A percentile compares a stretch with the other conserved stretches of the same genome.
These are phyloP conservation scores for Wickerhamomyces bovis DNA, from an alignment of 805 yeast genomes.

Conservation along the genomic window DNA sequence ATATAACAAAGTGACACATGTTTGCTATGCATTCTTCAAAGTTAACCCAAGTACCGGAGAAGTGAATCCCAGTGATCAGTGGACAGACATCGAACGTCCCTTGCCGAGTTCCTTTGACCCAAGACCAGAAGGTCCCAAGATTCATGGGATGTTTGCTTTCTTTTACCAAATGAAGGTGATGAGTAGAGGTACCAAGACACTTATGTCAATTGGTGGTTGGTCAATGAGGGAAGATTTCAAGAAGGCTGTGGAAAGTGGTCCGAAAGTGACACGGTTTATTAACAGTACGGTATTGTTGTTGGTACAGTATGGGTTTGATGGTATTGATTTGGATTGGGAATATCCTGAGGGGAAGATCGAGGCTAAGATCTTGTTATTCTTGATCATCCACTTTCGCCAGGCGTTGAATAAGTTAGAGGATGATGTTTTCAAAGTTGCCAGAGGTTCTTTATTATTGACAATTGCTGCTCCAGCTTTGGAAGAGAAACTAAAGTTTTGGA, in stretches of 20 bases:
- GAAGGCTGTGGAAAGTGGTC: slow-evolving; percentile 32
- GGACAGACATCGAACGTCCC: slow-evolving; percentile 54
- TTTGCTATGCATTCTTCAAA: slow-evolving; percentile 73
- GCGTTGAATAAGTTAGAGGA: slow-evolving; percentile 1
- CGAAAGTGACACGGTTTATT: slow-evolving; percentile 41
- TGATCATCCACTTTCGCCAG: background rate
- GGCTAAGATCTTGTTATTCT: slow-evolving; percentile 23
- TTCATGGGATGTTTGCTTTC: slow-evolving; percentile 44
- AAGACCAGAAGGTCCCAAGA: slow-evolving; percentile 13
- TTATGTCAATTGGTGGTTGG: slow-evolving; percentile 87
- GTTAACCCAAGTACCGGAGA: slow-evolving; percentile 50
- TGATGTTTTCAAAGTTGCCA: slow-evolving; percentile 10
- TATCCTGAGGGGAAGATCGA: slow-evolving; percentile 53
- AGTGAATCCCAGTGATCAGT: slow-evolving; percentile 50
- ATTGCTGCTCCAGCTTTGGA: slow-evolving; percentile 71
- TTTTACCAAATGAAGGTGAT: slow-evolving; percentile 39
- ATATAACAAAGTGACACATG: slow-evolving; percentile 47
- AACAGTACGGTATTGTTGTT: slow-evolving; percentile 42
- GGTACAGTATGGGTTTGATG: slow-evolving; percentile 65
- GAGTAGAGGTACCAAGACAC: slow-evolving; percentile 41
- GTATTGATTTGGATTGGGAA: slow-evolving; percentile 95
- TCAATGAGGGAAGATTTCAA: slow-evolving; percentile 46
- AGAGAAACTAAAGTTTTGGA: slow-evolving; percentile 37
- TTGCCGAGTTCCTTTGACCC: slow-evolving; percentile 4
- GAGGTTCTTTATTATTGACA: slow-evolving; percentile 42